Conservation (phyloP, 768 basidiomycete species). For the Pulveroboletus sp. region DNA sequence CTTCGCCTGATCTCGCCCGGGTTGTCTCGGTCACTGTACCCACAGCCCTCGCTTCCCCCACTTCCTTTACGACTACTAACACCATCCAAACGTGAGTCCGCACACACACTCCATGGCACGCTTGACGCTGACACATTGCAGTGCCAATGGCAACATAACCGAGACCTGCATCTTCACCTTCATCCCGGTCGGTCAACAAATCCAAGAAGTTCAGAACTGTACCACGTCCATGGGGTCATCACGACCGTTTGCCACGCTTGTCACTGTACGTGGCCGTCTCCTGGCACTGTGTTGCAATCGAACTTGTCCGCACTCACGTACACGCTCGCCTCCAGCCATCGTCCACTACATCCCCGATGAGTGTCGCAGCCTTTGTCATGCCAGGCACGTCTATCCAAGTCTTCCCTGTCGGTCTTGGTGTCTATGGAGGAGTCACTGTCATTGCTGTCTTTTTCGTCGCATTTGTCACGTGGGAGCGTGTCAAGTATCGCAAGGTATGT, state of each 20-base stretch:
- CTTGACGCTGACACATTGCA: slow-evolving; percentile 17
- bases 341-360: slow-evolving; percentile 26
- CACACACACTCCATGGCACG: too few species aligned
- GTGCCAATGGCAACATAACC: slow-evolving; percentile 46
- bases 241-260: slow-evolving; percentile 9
- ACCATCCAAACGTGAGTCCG: slow-evolving; percentile 39
- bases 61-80: slow-evolving; percentile 34
- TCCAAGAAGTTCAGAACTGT: slow-evolving; percentile 52
- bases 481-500: slow-evolving; percentile 77
- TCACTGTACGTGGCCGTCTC: slow-evolving; percentile 5
- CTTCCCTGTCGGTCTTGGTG: slow-evolving; percentile 75
- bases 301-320: not conserved
- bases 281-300: too few species aligned
- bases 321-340: slow-evolving; percentile 14
- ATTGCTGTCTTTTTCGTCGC: slow-evolving; percentile 78
- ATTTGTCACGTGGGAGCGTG: slow-evolving; percentile 82
- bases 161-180: slow-evolving; percentile 58
- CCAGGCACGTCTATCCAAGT: slow-evolving; percentile 74
- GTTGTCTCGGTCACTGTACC: slow-evolving; percentile 14
- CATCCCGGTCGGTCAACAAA: slow-evolving; percentile 48
- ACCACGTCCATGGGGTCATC: slow-evolving; percentile 32
- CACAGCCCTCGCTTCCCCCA: slow-evolving; percentile 27
- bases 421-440: slow-evolving; percentile 82
- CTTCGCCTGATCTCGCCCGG: slow-evolving; percentile 19
- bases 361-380: slow-evolving; percentile 45